phyloP scores from a whole-genome alignment of 1,284 basidiomycete genomes.

The Sanghuangporus sanghuang region DNA sequence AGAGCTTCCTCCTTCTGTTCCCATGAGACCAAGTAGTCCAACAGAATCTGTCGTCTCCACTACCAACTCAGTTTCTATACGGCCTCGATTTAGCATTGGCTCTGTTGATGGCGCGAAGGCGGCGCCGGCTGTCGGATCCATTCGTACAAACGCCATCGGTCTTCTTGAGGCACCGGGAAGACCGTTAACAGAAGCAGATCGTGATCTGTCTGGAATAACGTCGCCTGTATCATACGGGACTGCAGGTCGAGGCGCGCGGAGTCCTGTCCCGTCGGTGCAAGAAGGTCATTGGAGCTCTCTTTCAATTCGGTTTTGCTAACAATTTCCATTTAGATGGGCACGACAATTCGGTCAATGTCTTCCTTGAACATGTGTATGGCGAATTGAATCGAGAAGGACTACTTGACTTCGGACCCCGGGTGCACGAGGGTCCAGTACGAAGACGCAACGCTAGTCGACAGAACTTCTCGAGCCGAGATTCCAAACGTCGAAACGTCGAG shows the following conservation, averaged over 20 bases:
- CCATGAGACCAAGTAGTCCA: constrained; percentile 53
- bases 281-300: constrained; percentile 4
- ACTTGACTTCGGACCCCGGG: constrained; percentile 83
- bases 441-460: constrained; percentile 68
- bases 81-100: constrained; percentile 60
- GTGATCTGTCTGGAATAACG: constrained; percentile 62
- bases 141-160: constrained; percentile 71
- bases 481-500: constrained; percentile 50
- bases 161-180: constrained; percentile 66
- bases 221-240: constrained; percentile 61
- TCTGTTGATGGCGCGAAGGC: constrained; percentile 73
- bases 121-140: constrained; percentile 78
- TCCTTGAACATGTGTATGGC: constrained; percentile 85
- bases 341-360: constrained; percentile 79
- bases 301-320: constrained; percentile 8
- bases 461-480: constrained; percentile 55
- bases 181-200: constrained; percentile 55
- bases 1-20: constrained; percentile 32
- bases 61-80: constrained; percentile 56
- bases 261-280: constrained; percentile 34
- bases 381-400: constrained; percentile 82
- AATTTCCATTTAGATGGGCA: constrained; percentile 58
- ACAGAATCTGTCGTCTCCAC: constrained; percentile 69
- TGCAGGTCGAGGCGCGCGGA: constrained; percentile 42
- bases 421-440: constrained; percentile 74